Conservation (phyloP, 1,284 basidiomycete species). For the Naganishia cerealis region DNA sequence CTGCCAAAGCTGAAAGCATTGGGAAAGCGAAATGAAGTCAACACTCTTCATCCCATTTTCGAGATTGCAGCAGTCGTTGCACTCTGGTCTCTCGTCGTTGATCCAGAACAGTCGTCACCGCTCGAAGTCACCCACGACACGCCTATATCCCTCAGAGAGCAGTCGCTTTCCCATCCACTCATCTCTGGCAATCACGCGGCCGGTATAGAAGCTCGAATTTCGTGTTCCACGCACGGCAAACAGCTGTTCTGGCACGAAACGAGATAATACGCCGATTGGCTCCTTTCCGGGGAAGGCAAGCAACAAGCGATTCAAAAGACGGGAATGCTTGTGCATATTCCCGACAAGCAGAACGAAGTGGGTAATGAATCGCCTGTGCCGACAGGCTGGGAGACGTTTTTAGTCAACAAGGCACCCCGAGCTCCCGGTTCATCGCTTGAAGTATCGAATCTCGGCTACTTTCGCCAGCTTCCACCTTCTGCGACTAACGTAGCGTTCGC, state of each 20-base stretch:
- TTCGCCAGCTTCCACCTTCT: conserved; percentile 36
- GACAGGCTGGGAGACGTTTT: conserved; percentile 49
- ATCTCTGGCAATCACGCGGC: conserved; percentile 44
- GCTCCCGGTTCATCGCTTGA: conserved; percentile 25
- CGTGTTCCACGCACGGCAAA: conserved; percentile 8
- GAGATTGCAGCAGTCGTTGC: conserved; percentile 40
- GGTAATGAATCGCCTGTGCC: conserved; percentile 36
- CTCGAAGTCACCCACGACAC: conserved; percentile 19
- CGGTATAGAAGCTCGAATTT: conserved; percentile 33
- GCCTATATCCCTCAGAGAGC: conserved; percentile 41
- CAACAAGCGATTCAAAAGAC: conserved; percentile 37
- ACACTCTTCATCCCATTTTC: conserved; percentile 45
- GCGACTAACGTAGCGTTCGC: conserved; percentile 44
- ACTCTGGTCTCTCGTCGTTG: conserved; percentile 38
- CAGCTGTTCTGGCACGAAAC: conserved; percentile 41
- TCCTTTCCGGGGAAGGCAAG: conserved; percentile 29
- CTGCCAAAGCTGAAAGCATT: conserved; percentile 36
- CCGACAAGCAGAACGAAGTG: conserved; percentile 36
- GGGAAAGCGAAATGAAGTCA: conserved; percentile 38
- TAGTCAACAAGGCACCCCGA: conserved; percentile 35
- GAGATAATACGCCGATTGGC: conserved; percentile 16
- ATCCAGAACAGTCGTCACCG: not conserved
- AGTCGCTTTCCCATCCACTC: conserved; percentile 36
- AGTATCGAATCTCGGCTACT: conserved; percentile 46
- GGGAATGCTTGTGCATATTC: conserved; percentile 44